A percentile compares a stretch with the other conserved stretches of the same genome.
phyloP scores from a whole-genome alignment of 169 alveolate species.

The Cyclospora cayetanensis region DNA sequence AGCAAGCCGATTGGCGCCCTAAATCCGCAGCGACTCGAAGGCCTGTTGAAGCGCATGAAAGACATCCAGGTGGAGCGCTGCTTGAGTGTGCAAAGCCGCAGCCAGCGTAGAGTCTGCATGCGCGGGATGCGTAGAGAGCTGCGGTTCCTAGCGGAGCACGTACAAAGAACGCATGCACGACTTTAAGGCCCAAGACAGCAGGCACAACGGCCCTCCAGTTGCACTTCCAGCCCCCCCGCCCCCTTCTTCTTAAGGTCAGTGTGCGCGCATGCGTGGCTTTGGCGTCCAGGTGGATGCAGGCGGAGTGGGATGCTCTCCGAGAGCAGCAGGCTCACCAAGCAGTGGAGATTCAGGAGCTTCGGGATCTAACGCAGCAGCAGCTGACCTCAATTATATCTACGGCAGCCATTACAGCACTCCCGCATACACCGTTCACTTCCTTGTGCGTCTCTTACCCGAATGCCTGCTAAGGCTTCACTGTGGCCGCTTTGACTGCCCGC shows the following conservation, averaged over 20 bases:
- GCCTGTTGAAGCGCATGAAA: conserved; percentile 84
- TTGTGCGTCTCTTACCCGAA: conserved; percentile 94
- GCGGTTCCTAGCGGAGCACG: too few relatives aligned
- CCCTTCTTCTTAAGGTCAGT: too few relatives aligned
- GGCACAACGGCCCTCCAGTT: too few relatives aligned
- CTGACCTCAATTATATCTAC: conserved; percentile 78
- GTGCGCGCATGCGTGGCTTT: too few relatives aligned
- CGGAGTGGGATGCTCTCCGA: background rate
- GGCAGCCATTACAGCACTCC: conserved; percentile 98
- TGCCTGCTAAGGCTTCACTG: conserved; percentile 94
- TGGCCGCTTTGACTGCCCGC: conserved; percentile 90
- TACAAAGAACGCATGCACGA: too few relatives aligned
- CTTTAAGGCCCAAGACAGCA: too few relatives aligned
- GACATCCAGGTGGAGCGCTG: conserved; percentile 71
- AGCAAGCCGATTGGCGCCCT: conserved; percentile 94
- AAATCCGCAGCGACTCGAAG: conserved; percentile 84
- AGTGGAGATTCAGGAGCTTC: background rate
- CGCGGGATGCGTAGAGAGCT: too few relatives aligned
- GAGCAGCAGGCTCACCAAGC: background rate
- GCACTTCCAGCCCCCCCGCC: too few relatives aligned
- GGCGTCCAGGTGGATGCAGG: background rate
- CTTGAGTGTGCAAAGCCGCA: background rate
- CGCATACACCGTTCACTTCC: conserved; percentile 96
- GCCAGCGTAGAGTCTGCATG: too few relatives aligned
- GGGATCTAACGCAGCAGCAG: background rate